Evolutionary conservation across 108 stramenopile species (phyloP).

Genomic region (Pseudonitzschia pungens): DNA sequence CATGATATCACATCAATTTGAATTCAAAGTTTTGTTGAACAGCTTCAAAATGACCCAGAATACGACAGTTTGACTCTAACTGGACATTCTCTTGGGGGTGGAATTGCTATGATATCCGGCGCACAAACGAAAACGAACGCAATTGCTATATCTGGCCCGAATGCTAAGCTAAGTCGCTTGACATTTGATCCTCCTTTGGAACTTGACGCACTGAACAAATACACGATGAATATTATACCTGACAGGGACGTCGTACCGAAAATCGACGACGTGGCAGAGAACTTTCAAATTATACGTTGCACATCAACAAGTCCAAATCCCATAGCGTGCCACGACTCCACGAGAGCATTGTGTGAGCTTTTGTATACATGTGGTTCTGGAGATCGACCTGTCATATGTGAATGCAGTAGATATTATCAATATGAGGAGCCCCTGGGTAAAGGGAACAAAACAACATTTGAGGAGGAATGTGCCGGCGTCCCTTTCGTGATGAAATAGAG

Average conservation of each 20-base stretch:
- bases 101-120: slow-evolving; percentile 76
- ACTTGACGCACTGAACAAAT: slow-evolving; percentile 47
- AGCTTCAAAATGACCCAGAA: neutral
- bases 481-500: no score
- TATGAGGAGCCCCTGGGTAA: slow-evolving; percentile 41
- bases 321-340: slow-evolving; percentile 42
- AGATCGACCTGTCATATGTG: slow-evolving; percentile 59
- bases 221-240: slow-evolving; percentile 80
- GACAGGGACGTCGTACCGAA: slow-evolving; percentile 73
- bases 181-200: slow-evolving; percentile 64
- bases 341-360: slow-evolving; percentile 66
- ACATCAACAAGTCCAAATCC: slow-evolving; percentile 36
- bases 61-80: slow-evolving; percentile 11
- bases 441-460: slow-evolving; percentile 15
- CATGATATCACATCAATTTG: neutral
- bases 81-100: slow-evolving; percentile 55
- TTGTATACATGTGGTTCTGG: slow-evolving; percentile 63
- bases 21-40: neutral
- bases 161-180: slow-evolving; percentile 57
- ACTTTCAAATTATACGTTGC: slow-evolving; percentile 71
- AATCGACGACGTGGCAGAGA: slow-evolving; percentile 58
- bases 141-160: slow-evolving; percentile 69
- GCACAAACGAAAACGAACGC: slow-evolving; percentile 68
- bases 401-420: slow-evolving; percentile 46
- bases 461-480: neutral